Percentiles rank a stretch among this genome's conserved stretches.
phyloP scores from a whole-genome alignment of 257 asterid genomes.

The Solanum okadae region DNA sequence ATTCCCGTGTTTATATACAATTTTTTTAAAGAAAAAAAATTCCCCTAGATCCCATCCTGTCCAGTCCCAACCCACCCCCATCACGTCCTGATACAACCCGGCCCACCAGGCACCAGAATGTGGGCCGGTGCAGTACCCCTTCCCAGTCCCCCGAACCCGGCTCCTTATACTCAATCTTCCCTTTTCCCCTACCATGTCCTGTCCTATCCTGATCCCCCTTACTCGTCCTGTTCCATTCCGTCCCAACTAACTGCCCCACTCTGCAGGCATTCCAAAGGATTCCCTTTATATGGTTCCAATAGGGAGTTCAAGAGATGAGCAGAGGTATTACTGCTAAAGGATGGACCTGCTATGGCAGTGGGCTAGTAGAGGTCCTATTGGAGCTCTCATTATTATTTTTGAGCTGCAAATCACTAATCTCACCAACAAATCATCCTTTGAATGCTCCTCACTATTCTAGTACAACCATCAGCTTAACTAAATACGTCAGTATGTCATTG shows the following conservation, averaged over 20 bases:
- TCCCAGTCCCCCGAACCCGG: not conserved
- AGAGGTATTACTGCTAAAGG: not conserved
- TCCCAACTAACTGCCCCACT: not conserved
- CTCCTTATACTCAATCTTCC: not conserved
- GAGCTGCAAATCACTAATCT: not conserved
- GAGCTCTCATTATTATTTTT: not conserved
- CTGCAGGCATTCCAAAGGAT: not conserved
- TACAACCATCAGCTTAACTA: not conserved
- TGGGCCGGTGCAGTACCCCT: not conserved
- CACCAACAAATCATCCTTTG: not conserved
- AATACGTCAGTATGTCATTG: not conserved
- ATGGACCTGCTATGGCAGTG: not conserved
- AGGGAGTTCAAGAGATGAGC: not conserved
- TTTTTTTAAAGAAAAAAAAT: not conserved
- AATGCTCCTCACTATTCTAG: not conserved
- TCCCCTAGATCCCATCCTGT: not conserved
- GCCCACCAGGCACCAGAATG: not conserved
- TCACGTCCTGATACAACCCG: not conserved
- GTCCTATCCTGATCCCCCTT: not conserved
- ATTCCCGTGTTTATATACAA: not conserved
- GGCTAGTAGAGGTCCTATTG: not conserved
- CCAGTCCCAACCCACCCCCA: no score
- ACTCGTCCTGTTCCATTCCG: not conserved
- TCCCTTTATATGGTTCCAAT: not conserved
- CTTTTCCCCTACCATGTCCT: not conserved